Conservation (phyloP, 345 rosid genomes). For the Hibiscus tridactylites region DNA sequence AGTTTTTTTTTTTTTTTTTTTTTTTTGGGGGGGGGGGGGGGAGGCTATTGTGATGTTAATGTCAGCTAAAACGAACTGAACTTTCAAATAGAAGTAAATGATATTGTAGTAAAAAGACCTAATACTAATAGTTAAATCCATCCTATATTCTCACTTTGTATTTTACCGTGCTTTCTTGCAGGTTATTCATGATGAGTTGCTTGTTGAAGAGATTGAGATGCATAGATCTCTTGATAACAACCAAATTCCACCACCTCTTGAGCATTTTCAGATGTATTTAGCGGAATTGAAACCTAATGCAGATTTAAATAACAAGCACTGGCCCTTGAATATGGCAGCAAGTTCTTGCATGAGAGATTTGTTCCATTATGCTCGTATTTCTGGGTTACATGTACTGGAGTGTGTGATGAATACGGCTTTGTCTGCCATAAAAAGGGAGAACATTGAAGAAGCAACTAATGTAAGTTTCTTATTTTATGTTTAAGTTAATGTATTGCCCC, state of each 20-base stretch:
- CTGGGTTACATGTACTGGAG: constrained; percentile 75
- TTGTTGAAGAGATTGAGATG: constrained; percentile 48
- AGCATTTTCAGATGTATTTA: constrained; percentile 45
- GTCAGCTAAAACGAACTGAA: not conserved
- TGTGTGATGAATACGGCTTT: constrained; percentile 68
- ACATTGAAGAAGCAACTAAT: constrained; percentile 75
- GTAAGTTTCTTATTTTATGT: constrained; percentile 41
- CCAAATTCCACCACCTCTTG: constrained; percentile 60
- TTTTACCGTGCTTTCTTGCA: constrained; percentile 25
- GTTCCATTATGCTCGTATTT: constrained; percentile 86
- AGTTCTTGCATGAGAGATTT: constrained; percentile 67
- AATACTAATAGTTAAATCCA: not conserved
- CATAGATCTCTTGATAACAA: constrained; percentile 40
- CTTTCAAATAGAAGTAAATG: not conserved
- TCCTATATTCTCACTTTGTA: not conserved
- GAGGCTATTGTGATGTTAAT: constrained; percentile 1
- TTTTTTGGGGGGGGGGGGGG: too few relatives aligned
- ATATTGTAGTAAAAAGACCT: not conserved
- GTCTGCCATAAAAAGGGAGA: constrained; percentile 59
- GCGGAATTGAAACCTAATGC: constrained; percentile 31
- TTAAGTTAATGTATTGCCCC: constrained; percentile 10
- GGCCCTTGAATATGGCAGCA: constrained; percentile 34
- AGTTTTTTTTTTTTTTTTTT: not conserved
- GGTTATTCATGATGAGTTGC: constrained; percentile 73
- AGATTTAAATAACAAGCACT: constrained; percentile 29